Base-by-base conservation (phyloP, 495 filamentous ascomycete genomes). In the Tetracladium setigerum region DNA sequence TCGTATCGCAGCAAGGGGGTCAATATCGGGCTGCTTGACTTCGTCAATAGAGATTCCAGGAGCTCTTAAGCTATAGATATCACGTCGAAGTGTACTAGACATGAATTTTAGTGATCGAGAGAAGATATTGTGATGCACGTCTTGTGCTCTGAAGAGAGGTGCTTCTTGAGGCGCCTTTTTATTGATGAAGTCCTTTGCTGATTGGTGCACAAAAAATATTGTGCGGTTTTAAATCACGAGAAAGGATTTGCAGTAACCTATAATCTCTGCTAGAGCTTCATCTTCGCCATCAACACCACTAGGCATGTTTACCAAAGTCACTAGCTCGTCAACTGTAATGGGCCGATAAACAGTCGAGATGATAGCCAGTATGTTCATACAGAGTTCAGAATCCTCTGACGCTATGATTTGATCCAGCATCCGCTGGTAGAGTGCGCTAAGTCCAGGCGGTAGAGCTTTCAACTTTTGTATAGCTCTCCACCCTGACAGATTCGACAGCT, bases 151-250 rank as follows among this genome's bases (percentile, higher is more conserved):
- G 46, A 24, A 50, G n/a, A 46, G 56, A 50, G 57, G 61, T 13
- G 59, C 57, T 12, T 56, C 34, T 46, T 45, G 36, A 40, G 45
- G 38, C 31, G 50, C 45, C n/a, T 57, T 34, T 47, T 46, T 40
- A 17, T 57, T 2, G 31, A 65, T 37, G 53, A 49, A 65, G 36
- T 63, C 58, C 45, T 61, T 61, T 24, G 56, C 58, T 4, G 54
- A 61, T 38, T 63, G 56, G 54, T 63, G 54, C 8, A 63, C 41
- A 51, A 63, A 60, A 45, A 34, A 62, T 41, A 62, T 49, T 16
- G 43, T 57, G 33, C 37, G 8, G 51, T 53, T 47, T 57, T 38
- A 43, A 56, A 61, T 6, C 10, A 53, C 52, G 4, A 63, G 39
- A 37, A 61, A 59, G 3, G 58, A 63, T 38, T 56, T 46, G 46